Percentiles rank a stretch among this genome's conserved stretches.
These are phyloP conservation scores for Pichia scutulata DNA, from an alignment of 805 yeast species.

Conservation along the genomic window DNA sequence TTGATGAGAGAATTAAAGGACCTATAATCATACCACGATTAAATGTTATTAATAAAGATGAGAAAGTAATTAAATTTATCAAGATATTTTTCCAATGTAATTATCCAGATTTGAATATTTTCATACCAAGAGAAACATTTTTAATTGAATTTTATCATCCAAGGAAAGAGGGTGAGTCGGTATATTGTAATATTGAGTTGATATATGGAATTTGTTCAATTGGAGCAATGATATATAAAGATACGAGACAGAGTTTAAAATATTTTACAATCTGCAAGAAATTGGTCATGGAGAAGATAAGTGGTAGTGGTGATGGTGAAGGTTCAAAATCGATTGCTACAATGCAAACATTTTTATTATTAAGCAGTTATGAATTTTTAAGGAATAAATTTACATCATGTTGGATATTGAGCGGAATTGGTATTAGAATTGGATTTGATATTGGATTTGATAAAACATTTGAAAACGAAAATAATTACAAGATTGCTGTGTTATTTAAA, in stretches of 20 bases:
- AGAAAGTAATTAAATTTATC: conserved; percentile 13
- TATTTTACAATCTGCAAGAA: conserved; percentile 43
- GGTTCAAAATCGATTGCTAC: conserved; percentile 35
- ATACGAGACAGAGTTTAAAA: conserved; percentile 23
- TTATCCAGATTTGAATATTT: conserved; percentile 56
- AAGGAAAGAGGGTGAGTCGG: conserved; percentile 18
- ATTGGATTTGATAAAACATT: conserved; percentile 44
- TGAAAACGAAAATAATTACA: conserved; percentile 3
- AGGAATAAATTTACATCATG: conserved; percentile 51
- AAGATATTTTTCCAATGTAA: conserved; percentile 48
- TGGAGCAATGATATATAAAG: conserved; percentile 40
- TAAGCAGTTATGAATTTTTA: conserved; percentile 56
- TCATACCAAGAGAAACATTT: conserved; percentile 57
- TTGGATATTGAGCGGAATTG: conserved; percentile 58
- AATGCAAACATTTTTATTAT: conserved; percentile 48
- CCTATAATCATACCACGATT: conserved; percentile 9
- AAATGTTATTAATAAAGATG: conserved; percentile 28
- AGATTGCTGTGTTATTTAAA: conserved; percentile 42
- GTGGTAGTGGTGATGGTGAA: conserved; percentile 33
- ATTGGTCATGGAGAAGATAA: conserved; percentile 29
- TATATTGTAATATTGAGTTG: conserved; percentile 49
- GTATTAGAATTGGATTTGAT: conserved; percentile 58
- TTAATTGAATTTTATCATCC: conserved; percentile 54
- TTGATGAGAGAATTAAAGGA: not conserved
- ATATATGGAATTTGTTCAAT: conserved; percentile 51